Evolutionary conservation across 768 basidiomycete genomes (phyloP), one percentile per base, ranked within the genome.

Genomic region (Exsudoporus frostii): DNA sequence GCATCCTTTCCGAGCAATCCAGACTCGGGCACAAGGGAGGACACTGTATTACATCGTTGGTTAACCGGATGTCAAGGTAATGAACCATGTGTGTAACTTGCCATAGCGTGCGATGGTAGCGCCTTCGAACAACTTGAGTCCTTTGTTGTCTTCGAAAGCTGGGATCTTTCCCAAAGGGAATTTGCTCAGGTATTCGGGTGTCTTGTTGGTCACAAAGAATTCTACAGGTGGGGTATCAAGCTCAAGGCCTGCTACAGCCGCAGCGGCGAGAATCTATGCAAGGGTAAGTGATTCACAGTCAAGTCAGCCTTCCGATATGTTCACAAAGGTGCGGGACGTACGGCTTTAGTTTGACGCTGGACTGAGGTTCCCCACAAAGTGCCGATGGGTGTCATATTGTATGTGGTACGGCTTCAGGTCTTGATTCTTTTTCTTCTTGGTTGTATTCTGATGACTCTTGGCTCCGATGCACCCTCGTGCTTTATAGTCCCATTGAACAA

Each of bases 161-260:
- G 67, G 67, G 0, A 69, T 7, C 47, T 66, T 69, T 24, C 68
- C 67, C 10, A 70, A 0, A 2, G 66, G 66, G 36, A 69, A 70
- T 46, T 70, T 69, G 4, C 37, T 30, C 20, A 70, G 58, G 53
- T 50, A 69, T 55, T 70, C 69, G 6, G 66, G 58, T 3, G 66
- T 38, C 45, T 46, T 55, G 42, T 60, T 66, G n/a, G 59, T 68
- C 38, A 65, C 68, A 0, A 11, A 36, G 39, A 60, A 65, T 20
- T 68, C 63, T 4, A 69, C 45, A 3, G 46, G 34, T 17, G 65
- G 61, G 0, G 36, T 55, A 20, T 70, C 66, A 1, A 70, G 25
- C 49, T 70, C 65, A 11, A 68, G 56, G n/a, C 47, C 64, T 27
- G 60, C 62, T 17, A 61, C 36, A 14, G 61, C 63, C 3, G 61